These are phyloP conservation scores for Perilla frutescens DNA, from an alignment of 257 asterid species.

Conservation along the genomic window DNA sequence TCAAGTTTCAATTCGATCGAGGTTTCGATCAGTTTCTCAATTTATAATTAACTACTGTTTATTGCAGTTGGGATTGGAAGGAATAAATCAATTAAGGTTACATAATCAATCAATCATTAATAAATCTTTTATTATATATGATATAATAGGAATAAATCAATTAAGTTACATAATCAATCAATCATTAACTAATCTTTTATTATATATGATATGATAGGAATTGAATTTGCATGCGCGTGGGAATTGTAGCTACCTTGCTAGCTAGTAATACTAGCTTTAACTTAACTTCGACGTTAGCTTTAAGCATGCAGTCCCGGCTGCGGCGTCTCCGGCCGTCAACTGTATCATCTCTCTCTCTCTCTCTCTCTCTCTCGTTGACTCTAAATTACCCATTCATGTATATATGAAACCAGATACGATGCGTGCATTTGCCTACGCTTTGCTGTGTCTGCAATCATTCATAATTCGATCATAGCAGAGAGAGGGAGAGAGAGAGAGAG, in stretches of 20 bases:
- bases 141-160: not conserved
- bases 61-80: too few species aligned
- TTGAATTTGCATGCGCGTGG: constrained; percentile 23
- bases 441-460: not conserved
- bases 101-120: too few species aligned
- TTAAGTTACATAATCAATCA: not conserved
- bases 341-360: constrained; percentile 31
- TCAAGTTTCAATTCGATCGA: too few species aligned
- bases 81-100: too few species aligned
- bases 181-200: too few species aligned
- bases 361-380: constrained; percentile 37
- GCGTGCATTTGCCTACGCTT: not conserved
- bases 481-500: too few species aligned
- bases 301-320: constrained; percentile 63
- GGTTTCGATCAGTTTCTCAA: too few species aligned
- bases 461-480: too few species aligned
- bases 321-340: constrained; percentile 95
- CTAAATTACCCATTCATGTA: constrained; percentile 11
- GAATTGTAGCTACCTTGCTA: not conserved
- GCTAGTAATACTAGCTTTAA: constrained; percentile 26
- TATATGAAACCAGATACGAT: constrained; percentile 1
- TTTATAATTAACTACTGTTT: too few species aligned
- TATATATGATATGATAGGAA: too few species aligned
- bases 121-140: too few species aligned
- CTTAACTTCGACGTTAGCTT: constrained; percentile 67